Evolutionary conservation across 2,329 filamentous ascomycete species (phyloP).

Genomic region (Fusarium cyanostomum): DNA sequence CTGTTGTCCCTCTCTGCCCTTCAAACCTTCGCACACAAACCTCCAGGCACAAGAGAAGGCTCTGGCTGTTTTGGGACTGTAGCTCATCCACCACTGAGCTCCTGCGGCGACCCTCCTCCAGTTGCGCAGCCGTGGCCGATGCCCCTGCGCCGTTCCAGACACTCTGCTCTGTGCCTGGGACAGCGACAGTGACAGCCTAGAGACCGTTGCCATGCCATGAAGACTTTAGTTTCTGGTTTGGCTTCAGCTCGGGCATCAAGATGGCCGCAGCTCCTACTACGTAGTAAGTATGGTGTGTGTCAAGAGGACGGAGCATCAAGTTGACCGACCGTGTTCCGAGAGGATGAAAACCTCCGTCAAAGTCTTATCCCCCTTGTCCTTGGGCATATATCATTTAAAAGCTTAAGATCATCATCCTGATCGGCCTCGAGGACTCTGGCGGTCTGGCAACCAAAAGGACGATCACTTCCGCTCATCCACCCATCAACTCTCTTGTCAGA

Average conservation of each 20-base stretch:
- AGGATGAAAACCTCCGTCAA: constrained; percentile 13
- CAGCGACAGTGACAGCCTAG: neutral
- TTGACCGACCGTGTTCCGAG: constrained; percentile 29
- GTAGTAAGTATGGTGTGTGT: constrained; percentile 3
- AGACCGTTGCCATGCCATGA: constrained; percentile 7
- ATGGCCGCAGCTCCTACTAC: constrained; percentile 15
- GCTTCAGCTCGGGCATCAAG: constrained; percentile 30
- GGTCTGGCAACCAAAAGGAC: constrained; percentile 23
- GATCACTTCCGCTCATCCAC: constrained; percentile 26
- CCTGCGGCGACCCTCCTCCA: constrained; percentile 18
- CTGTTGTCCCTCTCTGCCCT: constrained; percentile 16
- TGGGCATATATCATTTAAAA: too few relatives aligned
- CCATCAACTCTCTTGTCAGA: constrained; percentile 1
- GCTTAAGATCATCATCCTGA: constrained; percentile 24
- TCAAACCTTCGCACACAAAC: constrained; percentile 21
- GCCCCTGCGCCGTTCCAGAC: constrained; percentile 29
- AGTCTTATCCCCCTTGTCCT: constrained; percentile 4
- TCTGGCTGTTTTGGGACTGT: constrained; percentile 20
- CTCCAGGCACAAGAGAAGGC: constrained; percentile 23
- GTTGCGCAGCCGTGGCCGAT: constrained; percentile 4
- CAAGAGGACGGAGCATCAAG: constrained; percentile 11
- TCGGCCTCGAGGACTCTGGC: constrained; percentile 23
- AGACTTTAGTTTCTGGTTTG: neutral
- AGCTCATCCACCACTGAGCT: constrained; percentile 26
- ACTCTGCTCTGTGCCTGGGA: constrained; percentile 13